Percentiles rank a stretch among this genome's conserved stretches.
phyloP scores from a whole-genome alignment of 805 yeast species.

The Wickerhamiella brachini region DNA sequence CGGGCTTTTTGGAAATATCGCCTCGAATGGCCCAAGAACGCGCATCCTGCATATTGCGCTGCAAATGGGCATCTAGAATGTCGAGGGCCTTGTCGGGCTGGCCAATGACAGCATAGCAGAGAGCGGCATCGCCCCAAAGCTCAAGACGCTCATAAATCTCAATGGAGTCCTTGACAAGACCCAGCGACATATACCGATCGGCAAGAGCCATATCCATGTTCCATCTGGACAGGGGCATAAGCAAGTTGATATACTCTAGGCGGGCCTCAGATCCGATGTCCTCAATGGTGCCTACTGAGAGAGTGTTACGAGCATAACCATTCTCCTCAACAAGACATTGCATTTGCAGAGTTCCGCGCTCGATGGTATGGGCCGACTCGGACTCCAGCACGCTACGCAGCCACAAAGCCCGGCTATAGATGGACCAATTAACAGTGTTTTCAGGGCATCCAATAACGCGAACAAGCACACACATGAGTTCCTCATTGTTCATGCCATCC shows the following conservation, averaged over 20 bases:
- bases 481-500: conserved; percentile 64
- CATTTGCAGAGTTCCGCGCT: conserved; percentile 87
- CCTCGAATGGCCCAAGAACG: conserved; percentile 76
- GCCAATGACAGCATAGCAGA: conserved; percentile 81
- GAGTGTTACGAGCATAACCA: conserved; percentile 29
- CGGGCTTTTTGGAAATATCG: conserved; percentile 66
- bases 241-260: conserved; percentile 52
- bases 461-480: conserved; percentile 58
- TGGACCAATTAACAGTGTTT: conserved; percentile 50
- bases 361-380: conserved; percentile 68
- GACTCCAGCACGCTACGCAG: conserved; percentile 77
- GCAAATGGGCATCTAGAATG: conserved; percentile 41
- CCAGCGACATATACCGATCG: conserved; percentile 71
- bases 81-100: conserved; percentile 52
- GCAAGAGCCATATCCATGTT: conserved; percentile 69
- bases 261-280: conserved; percentile 35
- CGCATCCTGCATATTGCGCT: conserved; percentile 55
- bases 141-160: conserved; percentile 74
- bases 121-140: conserved; percentile 69
- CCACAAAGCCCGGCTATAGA: conserved; percentile 78
- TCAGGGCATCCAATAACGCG: conserved; percentile 47
- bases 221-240: conserved; percentile 79
- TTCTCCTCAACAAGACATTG: conserved; percentile 82
- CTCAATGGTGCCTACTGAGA: neutral
- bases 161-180: conserved; percentile 73